Evolutionary conservation across 257 asterid genomes (phyloP).

Genomic region (Solanum sejunctum): DNA sequence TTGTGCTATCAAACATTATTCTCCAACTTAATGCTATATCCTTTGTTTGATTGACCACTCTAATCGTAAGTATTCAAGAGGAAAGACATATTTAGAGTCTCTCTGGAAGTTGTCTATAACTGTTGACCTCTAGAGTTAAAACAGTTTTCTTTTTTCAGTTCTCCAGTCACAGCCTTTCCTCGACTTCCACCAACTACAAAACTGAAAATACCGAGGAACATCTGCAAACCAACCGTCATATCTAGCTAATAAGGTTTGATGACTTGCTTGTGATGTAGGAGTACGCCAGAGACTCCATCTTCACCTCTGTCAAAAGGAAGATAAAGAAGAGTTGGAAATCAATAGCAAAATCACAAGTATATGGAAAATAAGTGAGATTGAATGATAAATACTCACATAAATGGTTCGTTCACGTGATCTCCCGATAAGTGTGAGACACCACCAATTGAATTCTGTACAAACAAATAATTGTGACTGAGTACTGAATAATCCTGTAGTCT

Average conservation of each 20-base stretch:
- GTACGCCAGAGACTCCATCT: conserved; percentile 98
- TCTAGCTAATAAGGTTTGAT: conserved; percentile 42
- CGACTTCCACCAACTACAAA: background rate
- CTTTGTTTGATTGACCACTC: background rate
- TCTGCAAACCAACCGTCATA: conserved; percentile 46
- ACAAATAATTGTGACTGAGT: conserved; percentile 7
- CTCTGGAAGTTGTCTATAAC: background rate
- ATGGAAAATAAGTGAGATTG: background rate
- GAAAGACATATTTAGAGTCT: background rate
- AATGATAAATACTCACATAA: conserved; percentile 47
- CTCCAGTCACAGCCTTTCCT: background rate
- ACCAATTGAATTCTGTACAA: conserved; percentile 85
- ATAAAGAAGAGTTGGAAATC: conserved; percentile 11
- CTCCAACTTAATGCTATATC: background rate
- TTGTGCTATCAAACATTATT: background rate
- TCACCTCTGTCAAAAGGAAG: conserved; percentile 43
- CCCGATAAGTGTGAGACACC: conserved; percentile 88
- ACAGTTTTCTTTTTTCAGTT: background rate
- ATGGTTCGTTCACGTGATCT: conserved; percentile 93
- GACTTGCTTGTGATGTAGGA: conserved; percentile 99
- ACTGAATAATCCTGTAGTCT: background rate
- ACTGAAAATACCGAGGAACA: conserved; percentile 8
- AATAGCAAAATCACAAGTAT: background rate
- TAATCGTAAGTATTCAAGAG: background rate
- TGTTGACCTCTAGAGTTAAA: background rate